Evolutionary conservation across 1,284 basidiomycete genomes (phyloP), one percentile per base, ranked within the genome.

Genomic region (Tetrapyrgos nigripes): DNA sequence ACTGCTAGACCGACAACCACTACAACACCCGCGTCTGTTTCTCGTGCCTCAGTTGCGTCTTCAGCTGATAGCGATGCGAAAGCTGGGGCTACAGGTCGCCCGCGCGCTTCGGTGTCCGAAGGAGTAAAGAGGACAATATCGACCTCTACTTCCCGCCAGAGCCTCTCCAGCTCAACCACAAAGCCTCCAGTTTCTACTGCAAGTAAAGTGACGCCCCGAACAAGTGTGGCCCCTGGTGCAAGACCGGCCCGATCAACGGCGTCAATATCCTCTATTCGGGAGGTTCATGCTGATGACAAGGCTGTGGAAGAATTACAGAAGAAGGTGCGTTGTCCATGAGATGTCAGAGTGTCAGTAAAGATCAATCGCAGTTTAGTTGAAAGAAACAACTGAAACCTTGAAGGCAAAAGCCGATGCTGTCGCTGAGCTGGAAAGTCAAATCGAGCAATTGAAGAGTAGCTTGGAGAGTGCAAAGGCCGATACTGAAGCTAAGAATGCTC

Each of bases 251-350:
- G 84, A 33, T 72, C 82, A 23, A 66, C 82, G 26, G 76, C 79
- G 14, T 91, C 90, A 3, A 85, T 92, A 50, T 82, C 88, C 13
- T 89, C 90, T 3, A 85, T 92, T 59, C 83, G 78, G 59, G 91
- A 91, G 65, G 77, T 88, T 11, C 56, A 50, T 23, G 84, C 82
- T 62, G 87, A 86, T 63, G 86, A 87, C 63, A 76, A 70, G n/a
- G 83, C 83, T 64, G 79, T 72, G 17, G 80, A 82, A 55, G 87
- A 85, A 54, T 64, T 91, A 23, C 85, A 88, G 69, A 74, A 68
- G 55, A 86, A 91, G 82, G 90, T 85, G 66, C 50, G 74, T 50
- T 46, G 3, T 55, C 48, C 47, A 43, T 24, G 44, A 28, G 54
- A 60, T 62, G 33, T 59, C 23, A 50, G n/a, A 46, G 44, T 56